These are phyloP conservation scores for Diaporthe destruens DNA, from an alignment of 2,329 filamentous ascomycete genomes.

Conservation along the genomic window DNA sequence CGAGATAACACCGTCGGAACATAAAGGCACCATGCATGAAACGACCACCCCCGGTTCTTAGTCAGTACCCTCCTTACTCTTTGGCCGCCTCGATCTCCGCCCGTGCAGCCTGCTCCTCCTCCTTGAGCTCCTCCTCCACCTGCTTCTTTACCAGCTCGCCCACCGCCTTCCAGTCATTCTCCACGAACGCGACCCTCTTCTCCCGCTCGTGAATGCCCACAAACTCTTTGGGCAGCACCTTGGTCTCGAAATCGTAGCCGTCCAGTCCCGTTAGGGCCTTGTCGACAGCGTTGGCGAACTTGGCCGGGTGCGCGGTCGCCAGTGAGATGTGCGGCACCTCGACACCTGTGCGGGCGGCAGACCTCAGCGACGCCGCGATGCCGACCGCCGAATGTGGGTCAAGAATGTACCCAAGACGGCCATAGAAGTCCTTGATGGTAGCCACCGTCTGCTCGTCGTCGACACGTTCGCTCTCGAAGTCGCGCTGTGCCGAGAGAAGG, in stretches of 20 bases:
- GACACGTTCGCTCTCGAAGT: conserved; percentile 85
- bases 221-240: conserved; percentile 86
- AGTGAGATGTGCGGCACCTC: conserved; percentile 82
- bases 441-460: conserved; percentile 76
- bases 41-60: not conserved
- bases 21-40: not conserved
- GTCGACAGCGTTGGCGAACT: conserved; percentile 90
- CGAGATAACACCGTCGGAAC: not conserved
- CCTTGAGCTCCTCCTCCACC: conserved; percentile 73
- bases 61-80: conserved; percentile 3
- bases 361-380: conserved; percentile 80
- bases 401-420: conserved; percentile 75
- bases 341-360: conserved; percentile 66
- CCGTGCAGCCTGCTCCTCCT: conserved; percentile 36
- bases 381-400: conserved; percentile 95
- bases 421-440: conserved; percentile 71
- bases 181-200: conserved; percentile 77
- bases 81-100: conserved; percentile 36
- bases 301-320: conserved; percentile 94
- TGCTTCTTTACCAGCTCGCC: conserved; percentile 80
- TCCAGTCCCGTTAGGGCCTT: conserved; percentile 77
- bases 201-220: conserved; percentile 82
- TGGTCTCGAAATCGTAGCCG: conserved; percentile 80
- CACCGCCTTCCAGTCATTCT: conserved; percentile 80
- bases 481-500: conserved; percentile 75